These are phyloP conservation scores for Lipomyces japonicus DNA, from an alignment of 805 yeast genomes.

Conservation along the genomic window DNA sequence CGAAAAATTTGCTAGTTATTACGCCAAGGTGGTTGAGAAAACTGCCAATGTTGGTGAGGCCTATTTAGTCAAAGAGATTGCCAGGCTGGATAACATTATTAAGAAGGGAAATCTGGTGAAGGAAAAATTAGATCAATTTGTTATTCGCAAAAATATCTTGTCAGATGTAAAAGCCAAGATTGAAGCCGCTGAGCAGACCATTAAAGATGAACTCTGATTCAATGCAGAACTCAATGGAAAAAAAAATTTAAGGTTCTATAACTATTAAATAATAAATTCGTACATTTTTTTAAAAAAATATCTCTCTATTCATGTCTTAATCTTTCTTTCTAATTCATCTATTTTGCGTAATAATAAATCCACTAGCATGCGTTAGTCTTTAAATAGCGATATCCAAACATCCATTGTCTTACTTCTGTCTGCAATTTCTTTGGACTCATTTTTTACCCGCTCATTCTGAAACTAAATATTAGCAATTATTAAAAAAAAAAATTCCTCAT, in stretches of 20 bases:
- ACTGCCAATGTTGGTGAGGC: conserved; percentile 32
- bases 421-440: conserved; percentile 13
- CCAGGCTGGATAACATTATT: conserved; percentile 47
- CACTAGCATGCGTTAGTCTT: conserved; percentile 7
- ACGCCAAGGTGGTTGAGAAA: conserved; percentile 35
- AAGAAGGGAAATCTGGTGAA: conserved; percentile 39
- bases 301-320: not conserved
- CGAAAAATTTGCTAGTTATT: conserved; percentile 27
- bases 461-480: not conserved
- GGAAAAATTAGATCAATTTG: conserved; percentile 50
- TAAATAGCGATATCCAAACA: too few species aligned
- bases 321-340: conserved; percentile 15
- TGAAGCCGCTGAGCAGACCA: not conserved
- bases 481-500: not conserved
- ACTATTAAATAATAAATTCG: not conserved
- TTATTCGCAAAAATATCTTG: conserved; percentile 51
- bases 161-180: conserved; percentile 33
- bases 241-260: not conserved
- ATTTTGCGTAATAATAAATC: conserved; percentile 14
- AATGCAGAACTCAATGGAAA: not conserved
- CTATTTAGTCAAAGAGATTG: conserved; percentile 46
- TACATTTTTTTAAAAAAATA: not conserved
- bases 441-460: not conserved
- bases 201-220: conserved; percentile 18
- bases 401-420: conserved; percentile 14